phyloP scores from a whole-genome alignment of 2,329 filamentous ascomycete species.

The Penicillium sp. region DNA sequence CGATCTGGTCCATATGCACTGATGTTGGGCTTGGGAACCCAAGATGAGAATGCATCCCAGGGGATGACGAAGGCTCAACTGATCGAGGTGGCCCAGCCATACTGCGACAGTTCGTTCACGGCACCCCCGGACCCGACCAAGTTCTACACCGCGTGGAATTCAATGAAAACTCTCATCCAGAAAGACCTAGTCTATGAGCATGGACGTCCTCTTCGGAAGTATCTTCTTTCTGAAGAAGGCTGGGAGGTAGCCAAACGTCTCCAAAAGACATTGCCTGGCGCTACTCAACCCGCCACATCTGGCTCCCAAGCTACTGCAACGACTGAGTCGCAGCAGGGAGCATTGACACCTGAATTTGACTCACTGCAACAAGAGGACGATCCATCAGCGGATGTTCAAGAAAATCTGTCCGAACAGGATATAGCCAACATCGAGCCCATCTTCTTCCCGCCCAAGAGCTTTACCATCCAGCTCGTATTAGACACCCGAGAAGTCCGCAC shows the following conservation, averaged over 20 bases:
- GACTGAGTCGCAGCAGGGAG: slow-evolving; percentile 1
- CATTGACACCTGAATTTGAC: not conserved
- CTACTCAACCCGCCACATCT: slow-evolving; percentile 15
- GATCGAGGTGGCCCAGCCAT: slow-evolving; percentile 65
- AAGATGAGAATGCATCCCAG: slow-evolving; percentile 53
- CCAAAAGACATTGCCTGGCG: slow-evolving; percentile 45
- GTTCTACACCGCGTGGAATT: slow-evolving; percentile 78
- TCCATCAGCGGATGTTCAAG: not conserved
- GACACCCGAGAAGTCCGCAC: slow-evolving; percentile 73
- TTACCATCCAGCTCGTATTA: slow-evolving; percentile 69
- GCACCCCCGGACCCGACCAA: slow-evolving; percentile 64
- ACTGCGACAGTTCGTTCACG: slow-evolving; percentile 72
- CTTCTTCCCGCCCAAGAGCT: slow-evolving; percentile 60
- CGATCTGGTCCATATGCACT: slow-evolving; percentile 75
- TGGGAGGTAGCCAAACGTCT: slow-evolving; percentile 71
- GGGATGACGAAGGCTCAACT: slow-evolving; percentile 67
- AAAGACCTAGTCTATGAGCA: slow-evolving; percentile 73
- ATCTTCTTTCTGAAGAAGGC: slow-evolving; percentile 71
- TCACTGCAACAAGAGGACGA: slow-evolving; percentile 3
- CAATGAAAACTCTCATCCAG: slow-evolving; percentile 70
- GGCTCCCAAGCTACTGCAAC: slow-evolving; percentile 1
- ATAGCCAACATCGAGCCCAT: slow-evolving; percentile 53
- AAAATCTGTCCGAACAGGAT: slow-evolving; percentile 6
- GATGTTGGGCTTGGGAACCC: slow-evolving; percentile 61
- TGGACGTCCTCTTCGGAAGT: slow-evolving; percentile 65